Evolutionary conservation across 768 basidiomycete genomes (phyloP), one percentile per base, ranked within the genome.

Genomic region (Phanerodontia chrysosporium): DNA sequence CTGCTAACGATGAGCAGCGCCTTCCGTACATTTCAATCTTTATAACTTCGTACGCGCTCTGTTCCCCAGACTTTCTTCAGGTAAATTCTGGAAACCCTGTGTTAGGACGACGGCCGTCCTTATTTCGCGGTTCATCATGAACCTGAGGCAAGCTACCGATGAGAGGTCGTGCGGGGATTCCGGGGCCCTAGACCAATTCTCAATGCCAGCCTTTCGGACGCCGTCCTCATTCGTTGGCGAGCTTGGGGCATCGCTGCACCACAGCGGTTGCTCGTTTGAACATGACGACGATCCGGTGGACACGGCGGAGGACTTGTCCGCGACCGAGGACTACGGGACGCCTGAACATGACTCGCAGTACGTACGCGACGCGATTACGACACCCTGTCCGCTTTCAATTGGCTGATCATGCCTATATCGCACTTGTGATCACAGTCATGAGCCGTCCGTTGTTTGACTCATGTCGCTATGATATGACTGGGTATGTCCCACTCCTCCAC

Each of bases 91-190:
- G n/a, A n/a, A n/a, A n/a, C n/a, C n/a, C n/a, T n/a, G n/a, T n/a
- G n/a, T n/a, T 30, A 36, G 30, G 30, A 21, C 21, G n/a, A 53
- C 51, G 16, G 44, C 45, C 6, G 30, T 57, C 6, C 25, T 57
- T n/a, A 44, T 57, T 10, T 57, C 55, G 44, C 55, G 45, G 6
- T 57, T 57, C 55, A 21, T 57, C 29, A 24, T 57, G 22, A 57
- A 57, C 35, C 55, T 57, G 9, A 42, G 55, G 24, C 32, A 57
- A 36, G 51, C 22, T 30, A 53, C 16, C 30, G 29, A 53, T 3
- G n/a, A 45, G 3, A 44, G 22, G 22, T 16, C 44, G 18, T 18
- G 29, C 10, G 27, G 25, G 16, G 29, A 45, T 8, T 28, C 44
- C 4, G 22, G 25, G 22, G 28, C 45, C 30, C 35, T 57, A 16